Evolutionary conservation across 2,329 filamentous ascomycete genomes (phyloP).

Genomic region (Diaporthe vexans): DNA sequence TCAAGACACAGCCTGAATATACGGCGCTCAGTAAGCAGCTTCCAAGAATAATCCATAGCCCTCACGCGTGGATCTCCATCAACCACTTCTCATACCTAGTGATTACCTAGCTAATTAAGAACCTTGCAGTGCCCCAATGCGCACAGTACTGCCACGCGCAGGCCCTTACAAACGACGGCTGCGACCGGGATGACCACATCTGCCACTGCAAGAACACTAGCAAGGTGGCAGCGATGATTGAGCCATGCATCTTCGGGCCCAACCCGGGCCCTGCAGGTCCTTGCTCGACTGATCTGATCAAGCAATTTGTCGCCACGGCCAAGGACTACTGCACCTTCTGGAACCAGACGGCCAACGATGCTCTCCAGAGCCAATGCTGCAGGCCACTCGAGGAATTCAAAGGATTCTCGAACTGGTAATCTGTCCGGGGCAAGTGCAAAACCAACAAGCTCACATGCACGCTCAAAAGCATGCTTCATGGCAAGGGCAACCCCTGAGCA

Average conservation of each 20-base stretch:
- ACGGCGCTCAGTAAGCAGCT: background rate
- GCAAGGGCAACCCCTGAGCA: background rate
- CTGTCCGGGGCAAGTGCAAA: background rate
- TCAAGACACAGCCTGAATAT: conserved; percentile 24
- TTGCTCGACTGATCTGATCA: background rate
- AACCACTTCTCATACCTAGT: background rate
- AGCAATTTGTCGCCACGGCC: background rate
- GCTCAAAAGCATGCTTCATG: background rate
- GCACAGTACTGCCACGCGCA: conserved; percentile 13
- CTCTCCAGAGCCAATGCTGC: background rate
- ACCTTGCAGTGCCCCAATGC: background rate
- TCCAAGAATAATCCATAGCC: background rate
- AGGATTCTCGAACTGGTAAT: no score
- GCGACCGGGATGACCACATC: conserved; percentile 10
- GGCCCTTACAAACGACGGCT: conserved; percentile 1
- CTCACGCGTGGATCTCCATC: background rate
- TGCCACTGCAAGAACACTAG: conserved; percentile 30
- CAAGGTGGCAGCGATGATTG: conserved; percentile 14
- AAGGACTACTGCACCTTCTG: conserved; percentile 7
- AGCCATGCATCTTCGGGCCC: conserved; percentile 6
- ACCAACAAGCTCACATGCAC: background rate
- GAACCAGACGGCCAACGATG: conserved; percentile 20
- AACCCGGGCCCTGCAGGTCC: background rate
- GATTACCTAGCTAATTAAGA: background rate
- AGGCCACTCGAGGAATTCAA: no score